Conservation (phyloP, 352 stramenopile species). For the Halophytophthora batemanensis region DNA sequence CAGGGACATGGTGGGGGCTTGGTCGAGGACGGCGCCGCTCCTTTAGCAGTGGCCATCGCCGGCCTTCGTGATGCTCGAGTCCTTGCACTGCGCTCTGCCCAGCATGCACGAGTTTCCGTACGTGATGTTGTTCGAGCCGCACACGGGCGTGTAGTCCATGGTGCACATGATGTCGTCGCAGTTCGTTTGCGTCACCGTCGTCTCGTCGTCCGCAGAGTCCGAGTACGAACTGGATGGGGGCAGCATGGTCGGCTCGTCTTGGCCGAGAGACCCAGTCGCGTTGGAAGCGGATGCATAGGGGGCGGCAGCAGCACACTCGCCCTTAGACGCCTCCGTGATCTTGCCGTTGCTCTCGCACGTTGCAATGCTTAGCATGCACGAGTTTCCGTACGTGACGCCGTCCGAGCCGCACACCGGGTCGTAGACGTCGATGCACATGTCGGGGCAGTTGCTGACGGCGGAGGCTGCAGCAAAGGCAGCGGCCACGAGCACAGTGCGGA, state of each 20-base stretch:
- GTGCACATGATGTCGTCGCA: slow-evolving; percentile 26
- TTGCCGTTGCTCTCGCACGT: slow-evolving; percentile 23
- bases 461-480: slow-evolving; percentile 1
- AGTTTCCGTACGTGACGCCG: slow-evolving; percentile 29
- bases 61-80: slow-evolving; percentile 13
- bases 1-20: too few relatives aligned
- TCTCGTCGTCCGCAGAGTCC: too few relatives aligned
- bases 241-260: too few relatives aligned
- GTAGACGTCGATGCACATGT: slow-evolving; percentile 19
- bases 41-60: slow-evolving; percentile 17
- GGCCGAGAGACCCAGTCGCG: too few relatives aligned
- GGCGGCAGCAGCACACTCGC: slow-evolving; percentile 7
- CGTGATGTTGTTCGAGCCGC: slow-evolving; percentile 33
- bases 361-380: slow-evolving; percentile 21
- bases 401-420: slow-evolving; percentile 29
- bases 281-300: too few relatives aligned
- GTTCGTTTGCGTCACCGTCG: background rate
- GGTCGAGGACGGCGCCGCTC: too few relatives aligned
- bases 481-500: slow-evolving; percentile 9
- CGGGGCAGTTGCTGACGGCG: slow-evolving; percentile 11
- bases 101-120: slow-evolving; percentile 41
- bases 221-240: too few relatives aligned
- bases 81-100: slow-evolving; percentile 20
- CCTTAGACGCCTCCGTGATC: slow-evolving; percentile 13
- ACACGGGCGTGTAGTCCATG: slow-evolving; percentile 27